Conservation (phyloP, 768 basidiomycete species). For the Russula foetens region DNA sequence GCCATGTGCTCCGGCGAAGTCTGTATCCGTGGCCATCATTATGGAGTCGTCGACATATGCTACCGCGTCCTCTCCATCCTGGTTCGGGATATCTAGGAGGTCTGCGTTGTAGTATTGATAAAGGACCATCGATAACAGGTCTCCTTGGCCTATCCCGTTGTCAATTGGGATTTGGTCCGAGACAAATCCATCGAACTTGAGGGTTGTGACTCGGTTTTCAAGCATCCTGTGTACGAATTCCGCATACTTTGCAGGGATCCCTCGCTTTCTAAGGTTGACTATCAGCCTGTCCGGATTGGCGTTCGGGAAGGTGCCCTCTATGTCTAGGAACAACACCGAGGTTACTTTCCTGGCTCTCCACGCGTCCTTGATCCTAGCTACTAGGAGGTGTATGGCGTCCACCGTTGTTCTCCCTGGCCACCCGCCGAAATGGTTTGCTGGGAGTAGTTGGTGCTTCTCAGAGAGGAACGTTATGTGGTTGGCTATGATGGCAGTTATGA, state of each 20-base stretch:
- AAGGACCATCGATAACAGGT: constrained; percentile 5
- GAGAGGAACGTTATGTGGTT: too few species aligned
- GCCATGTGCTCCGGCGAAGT: not conserved
- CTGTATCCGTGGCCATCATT: not conserved
- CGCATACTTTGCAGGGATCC: not conserved
- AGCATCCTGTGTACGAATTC: not conserved
- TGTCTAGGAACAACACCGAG: not conserved
- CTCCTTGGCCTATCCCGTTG: constrained; percentile 22
- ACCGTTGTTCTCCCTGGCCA: not conserved
- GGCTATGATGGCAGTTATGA: too few species aligned
- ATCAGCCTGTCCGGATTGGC: not conserved
- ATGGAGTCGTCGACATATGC: not conserved
- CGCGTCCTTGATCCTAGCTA: not conserved
- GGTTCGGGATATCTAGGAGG: too few species aligned
- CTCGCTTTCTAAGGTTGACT: not conserved
- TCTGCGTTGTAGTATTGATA: too few species aligned
- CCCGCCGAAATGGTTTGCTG: too few species aligned
- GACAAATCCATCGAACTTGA: not conserved
- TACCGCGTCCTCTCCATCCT: constrained; percentile 7
- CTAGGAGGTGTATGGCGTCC: not conserved
- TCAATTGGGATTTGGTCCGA: not conserved
- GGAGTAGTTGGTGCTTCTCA: too few species aligned
- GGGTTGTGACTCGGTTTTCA: not conserved
- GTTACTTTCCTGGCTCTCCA: not conserved
- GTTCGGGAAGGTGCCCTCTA: constrained; percentile 21